Evolutionary conservation across 2,329 filamentous ascomycete species (phyloP), one percentile per base, ranked within the genome.

Genomic region (Cercospora sp.): DNA sequence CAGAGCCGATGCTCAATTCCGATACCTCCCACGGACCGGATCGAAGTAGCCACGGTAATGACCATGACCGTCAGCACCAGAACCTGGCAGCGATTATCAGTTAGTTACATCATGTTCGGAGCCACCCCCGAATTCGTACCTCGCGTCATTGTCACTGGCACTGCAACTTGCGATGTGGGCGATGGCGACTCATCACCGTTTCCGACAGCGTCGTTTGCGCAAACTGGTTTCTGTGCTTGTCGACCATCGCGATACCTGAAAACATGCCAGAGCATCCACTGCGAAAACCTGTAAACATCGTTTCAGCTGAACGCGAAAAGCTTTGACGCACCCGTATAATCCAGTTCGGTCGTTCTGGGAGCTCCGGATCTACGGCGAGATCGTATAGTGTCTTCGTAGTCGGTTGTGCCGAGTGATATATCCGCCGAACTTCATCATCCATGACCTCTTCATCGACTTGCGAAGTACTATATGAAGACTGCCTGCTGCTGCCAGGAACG

Each of bases 221-320:
- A 12, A 3, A 7, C 55, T 12, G 55, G 8, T 8, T 36, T 59
- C 12, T 31, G 55, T 3, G 55, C 55, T 48, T 72, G 70, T 39
- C 81, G 78, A 67, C 80, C 77, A 69, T 81, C 79, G 18, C 78
- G 74, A 66, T 80, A 82, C 18, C 82, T 80, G 67, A 83, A 83
- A 63, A 81, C 80, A 71, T 83, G 82, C 81, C 82, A 84, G 9
- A 84, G 75, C 66, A 80, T 80, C 82, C 82, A 83, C 26, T 28
- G 26, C 26, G 5, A 28, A 28, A 28, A 28, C 26, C 26, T 28
- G 26, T 28, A 28, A 28, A 28, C 26, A 28, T 4, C 26, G 26
- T 28, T 28, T 28, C 26, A 28, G 26, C 26, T 28, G 26, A 28
- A 28, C 26, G 8, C 31, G 20, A 13, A 20, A n/a, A n/a, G 26